Percentiles rank a stretch among this genome's conserved stretches.
Evolutionary conservation across 495 filamentous ascomycete species (phyloP).

Genomic region (Penicillium verhagenii): DNA sequence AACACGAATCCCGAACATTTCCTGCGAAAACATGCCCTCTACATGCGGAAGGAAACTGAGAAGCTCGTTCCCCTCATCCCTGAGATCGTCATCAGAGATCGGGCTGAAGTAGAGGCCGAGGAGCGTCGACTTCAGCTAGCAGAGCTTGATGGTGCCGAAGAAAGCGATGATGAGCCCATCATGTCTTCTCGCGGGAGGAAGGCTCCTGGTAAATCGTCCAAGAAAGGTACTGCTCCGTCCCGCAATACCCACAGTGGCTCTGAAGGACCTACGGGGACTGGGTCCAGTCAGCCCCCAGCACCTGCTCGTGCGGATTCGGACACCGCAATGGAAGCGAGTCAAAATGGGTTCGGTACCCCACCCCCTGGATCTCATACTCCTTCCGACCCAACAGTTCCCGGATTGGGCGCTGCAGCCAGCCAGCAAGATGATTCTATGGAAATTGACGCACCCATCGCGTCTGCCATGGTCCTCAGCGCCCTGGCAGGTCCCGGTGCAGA

Average conservation of each 20-base stretch:
- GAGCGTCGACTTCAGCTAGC: conserved; percentile 77
- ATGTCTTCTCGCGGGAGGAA: conserved; percentile 95
- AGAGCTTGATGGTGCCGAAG: conserved; percentile 77
- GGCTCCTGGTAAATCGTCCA: conserved; percentile 68
- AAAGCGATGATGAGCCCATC: conserved; percentile 97
- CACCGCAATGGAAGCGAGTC: conserved; percentile 62
- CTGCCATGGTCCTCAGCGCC: conserved; percentile 58
- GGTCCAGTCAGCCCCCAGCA: conserved; percentile 52
- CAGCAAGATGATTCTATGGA: conserved; percentile 82
- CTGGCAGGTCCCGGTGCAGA: conserved; percentile 46
- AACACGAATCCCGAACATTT: conserved; percentile 87
- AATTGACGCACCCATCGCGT: conserved; percentile 62
- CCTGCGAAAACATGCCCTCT: conserved; percentile 87
- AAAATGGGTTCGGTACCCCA: conserved; percentile 81
- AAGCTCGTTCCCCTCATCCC: conserved; percentile 94
- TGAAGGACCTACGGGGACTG: conserved; percentile 69
- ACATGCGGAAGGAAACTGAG: conserved; percentile 95
- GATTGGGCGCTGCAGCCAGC: conserved; percentile 53
- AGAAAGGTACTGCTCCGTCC: conserved; percentile 71
- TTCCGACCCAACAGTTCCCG: conserved; percentile 66
- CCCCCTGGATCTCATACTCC: conserved; percentile 76
- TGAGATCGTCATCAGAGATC: conserved; percentile 82
- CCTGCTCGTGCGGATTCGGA: conserved; percentile 62
- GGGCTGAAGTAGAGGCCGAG: conserved; percentile 95
- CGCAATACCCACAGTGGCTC: conserved; percentile 65